phyloP scores from a whole-genome alignment of 2,329 filamentous ascomycete genomes.

The Fusarium zealandicum region DNA sequence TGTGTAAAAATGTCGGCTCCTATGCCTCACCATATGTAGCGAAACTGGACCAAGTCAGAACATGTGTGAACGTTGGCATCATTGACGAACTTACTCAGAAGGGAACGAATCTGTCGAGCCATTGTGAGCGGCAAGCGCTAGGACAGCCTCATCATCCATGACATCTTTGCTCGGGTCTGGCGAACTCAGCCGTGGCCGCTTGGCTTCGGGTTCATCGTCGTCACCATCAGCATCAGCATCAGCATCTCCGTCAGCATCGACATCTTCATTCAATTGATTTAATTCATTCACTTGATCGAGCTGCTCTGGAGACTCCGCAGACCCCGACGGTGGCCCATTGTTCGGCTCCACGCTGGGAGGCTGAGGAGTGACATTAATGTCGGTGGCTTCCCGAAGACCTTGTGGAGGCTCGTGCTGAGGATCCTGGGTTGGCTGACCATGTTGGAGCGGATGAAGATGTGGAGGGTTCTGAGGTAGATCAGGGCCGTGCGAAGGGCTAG shows the following conservation, averaged over 20 bases:
- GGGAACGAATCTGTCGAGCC: constrained; percentile 49
- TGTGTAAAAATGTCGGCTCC: constrained; percentile 13
- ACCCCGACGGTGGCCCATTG: constrained; percentile 12
- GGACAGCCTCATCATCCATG: constrained; percentile 57
- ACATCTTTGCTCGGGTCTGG: constrained; percentile 44
- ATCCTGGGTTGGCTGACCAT: constrained; percentile 21
- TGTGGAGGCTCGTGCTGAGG: constrained; percentile 18
- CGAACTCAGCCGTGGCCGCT: constrained; percentile 50
- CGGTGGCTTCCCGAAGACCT: constrained; percentile 17
- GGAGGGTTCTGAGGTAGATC: constrained; percentile 28
- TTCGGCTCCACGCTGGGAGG: constrained; percentile 6
- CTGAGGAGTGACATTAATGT: constrained; percentile 9
- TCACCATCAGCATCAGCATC: no score
- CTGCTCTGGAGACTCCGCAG: constrained; percentile 2
- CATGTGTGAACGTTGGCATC: constrained; percentile 3
- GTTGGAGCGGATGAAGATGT: constrained; percentile 34
- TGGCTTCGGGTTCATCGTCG: constrained; percentile 50
- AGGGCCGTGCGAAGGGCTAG: no score
- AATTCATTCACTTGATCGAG: constrained; percentile 10
- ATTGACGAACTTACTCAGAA: constrained; percentile 49
- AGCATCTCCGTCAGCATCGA: constrained; percentile 32
- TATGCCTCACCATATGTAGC: constrained; percentile 52
- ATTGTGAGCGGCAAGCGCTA: constrained; percentile 56
- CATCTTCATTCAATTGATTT: constrained; percentile 8
- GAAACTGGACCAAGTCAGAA: constrained; percentile 50